Evolutionary conservation across 2,329 filamentous ascomycete genomes (phyloP).

Genomic region (Nannizziopsis barbatae): DNA sequence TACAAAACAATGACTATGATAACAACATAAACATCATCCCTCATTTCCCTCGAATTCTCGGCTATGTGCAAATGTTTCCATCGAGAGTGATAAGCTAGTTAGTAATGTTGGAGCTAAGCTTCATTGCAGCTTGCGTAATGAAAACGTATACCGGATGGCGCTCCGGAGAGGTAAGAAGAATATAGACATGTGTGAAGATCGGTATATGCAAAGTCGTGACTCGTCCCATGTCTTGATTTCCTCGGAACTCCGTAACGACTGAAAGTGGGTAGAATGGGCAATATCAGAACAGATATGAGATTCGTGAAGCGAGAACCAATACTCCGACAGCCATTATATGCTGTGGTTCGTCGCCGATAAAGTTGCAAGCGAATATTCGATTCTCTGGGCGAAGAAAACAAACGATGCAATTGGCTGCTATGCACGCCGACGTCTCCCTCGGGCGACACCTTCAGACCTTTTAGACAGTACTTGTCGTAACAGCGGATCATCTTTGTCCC

Average conservation of each 20-base stretch:
- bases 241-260: constrained; percentile 10
- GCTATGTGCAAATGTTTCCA: background rate
- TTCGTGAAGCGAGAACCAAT: background rate
- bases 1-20: background rate
- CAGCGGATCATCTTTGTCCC: constrained; percentile 71
- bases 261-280: constrained; percentile 1
- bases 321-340: constrained; percentile 1
- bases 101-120: background rate
- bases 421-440: constrained; percentile 60
- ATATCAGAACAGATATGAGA: constrained; percentile 1
- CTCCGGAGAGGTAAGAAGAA: constrained; percentile 2
- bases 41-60: background rate
- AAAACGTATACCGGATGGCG: background rate
- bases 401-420: constrained; percentile 6
- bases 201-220: constrained; percentile 10
- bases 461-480: constrained; percentile 78
- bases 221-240: constrained; percentile 8
- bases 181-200: constrained; percentile 8
- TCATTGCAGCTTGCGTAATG: background rate
- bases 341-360: background rate
- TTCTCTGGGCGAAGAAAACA: background rate
- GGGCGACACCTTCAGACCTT: constrained; percentile 68
- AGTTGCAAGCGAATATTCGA: background rate
- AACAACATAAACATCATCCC: background rate
- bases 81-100: background rate